A percentile compares a stretch with the other conserved stretches of the same genome.
phyloP scores from a whole-genome alignment of 805 yeast species.

The Kodamaea neixiangensis region DNA sequence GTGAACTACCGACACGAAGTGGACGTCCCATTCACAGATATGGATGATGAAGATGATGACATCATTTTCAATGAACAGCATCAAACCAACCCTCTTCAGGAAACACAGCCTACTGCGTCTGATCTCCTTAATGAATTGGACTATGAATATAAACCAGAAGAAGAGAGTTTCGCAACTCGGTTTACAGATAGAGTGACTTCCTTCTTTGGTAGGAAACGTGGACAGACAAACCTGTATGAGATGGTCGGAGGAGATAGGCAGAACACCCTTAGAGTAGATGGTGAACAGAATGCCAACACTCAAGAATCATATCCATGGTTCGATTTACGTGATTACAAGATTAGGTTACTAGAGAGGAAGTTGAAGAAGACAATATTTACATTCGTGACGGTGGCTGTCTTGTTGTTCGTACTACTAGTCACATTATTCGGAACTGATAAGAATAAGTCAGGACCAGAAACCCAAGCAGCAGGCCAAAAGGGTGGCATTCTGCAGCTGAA shows the following conservation, averaged over 20 bases:
- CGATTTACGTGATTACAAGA: constrained; percentile 26
- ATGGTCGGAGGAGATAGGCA: constrained; percentile 8
- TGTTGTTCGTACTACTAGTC: background rate
- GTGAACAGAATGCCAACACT: constrained; percentile 1
- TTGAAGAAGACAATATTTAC: constrained; percentile 16
- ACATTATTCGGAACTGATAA: constrained; percentile 1
- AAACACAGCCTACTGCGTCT: background rate
- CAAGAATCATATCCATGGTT: constrained; percentile 6
- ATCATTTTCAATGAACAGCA: constrained; percentile 23
- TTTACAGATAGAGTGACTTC: constrained; percentile 9
- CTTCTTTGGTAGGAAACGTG: background rate
- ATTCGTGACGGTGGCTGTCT: constrained; percentile 13
- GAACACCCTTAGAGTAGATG: constrained; percentile 3
- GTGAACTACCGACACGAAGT: constrained; percentile 33
- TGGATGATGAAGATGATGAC: constrained; percentile 48
- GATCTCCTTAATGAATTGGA: constrained; percentile 25
- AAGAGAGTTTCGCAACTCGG: constrained; percentile 1
- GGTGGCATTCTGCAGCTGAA: background rate
- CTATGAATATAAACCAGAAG: constrained; percentile 19
- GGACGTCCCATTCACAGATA: constrained; percentile 57
- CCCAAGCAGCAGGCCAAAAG: background rate
- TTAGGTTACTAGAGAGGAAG: constrained; percentile 25
- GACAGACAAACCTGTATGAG: constrained; percentile 11
- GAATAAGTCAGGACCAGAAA: background rate
- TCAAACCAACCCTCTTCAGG: constrained; percentile 1